These are phyloP conservation scores for Fusarium sp. DNA, from an alignment of 2,329 filamentous ascomycete genomes.

Conservation along the genomic window DNA sequence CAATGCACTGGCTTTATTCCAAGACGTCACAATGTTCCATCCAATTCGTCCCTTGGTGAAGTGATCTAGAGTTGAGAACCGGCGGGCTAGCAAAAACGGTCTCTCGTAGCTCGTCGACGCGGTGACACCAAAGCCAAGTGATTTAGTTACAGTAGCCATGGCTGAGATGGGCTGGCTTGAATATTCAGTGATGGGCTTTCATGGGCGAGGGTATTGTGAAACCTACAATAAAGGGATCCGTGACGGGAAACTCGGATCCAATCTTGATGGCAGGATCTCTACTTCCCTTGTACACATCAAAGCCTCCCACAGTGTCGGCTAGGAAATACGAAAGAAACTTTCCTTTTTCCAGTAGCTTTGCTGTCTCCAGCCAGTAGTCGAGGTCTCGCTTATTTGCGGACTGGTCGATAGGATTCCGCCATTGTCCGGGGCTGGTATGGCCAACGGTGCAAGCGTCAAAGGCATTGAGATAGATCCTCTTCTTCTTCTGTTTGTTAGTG, in stretches of 20 bases:
- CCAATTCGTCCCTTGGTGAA: slow-evolving; percentile 20
- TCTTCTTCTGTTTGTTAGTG: not conserved
- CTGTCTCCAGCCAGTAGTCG: slow-evolving; percentile 75
- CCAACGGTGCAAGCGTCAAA: slow-evolving; percentile 30
- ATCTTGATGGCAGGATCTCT: slow-evolving; percentile 70
- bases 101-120: slow-evolving; percentile 65
- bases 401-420: slow-evolving; percentile 28
- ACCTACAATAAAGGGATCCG: slow-evolving; percentile 69
- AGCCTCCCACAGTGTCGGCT: slow-evolving; percentile 65
- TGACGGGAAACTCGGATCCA: slow-evolving; percentile 65
- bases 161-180: slow-evolving; percentile 62
- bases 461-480: slow-evolving; percentile 33
- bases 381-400: slow-evolving; percentile 51
- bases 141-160: slow-evolving; percentile 76
- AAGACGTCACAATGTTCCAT: slow-evolving; percentile 29
- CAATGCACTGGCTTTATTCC: slow-evolving; percentile 21
- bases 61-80: slow-evolving; percentile 24
- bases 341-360: slow-evolving; percentile 72
- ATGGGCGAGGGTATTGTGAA: no score
- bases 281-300: slow-evolving; percentile 27
- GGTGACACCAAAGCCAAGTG: slow-evolving; percentile 75
- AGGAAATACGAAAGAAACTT: slow-evolving; percentile 75
- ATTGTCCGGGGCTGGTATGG: slow-evolving; percentile 33
- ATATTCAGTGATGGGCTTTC: not conserved
- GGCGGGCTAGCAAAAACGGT: slow-evolving; percentile 20